Conservation (phyloP, 345 rosid genomes). For the Excoecaria agallocha region DNA sequence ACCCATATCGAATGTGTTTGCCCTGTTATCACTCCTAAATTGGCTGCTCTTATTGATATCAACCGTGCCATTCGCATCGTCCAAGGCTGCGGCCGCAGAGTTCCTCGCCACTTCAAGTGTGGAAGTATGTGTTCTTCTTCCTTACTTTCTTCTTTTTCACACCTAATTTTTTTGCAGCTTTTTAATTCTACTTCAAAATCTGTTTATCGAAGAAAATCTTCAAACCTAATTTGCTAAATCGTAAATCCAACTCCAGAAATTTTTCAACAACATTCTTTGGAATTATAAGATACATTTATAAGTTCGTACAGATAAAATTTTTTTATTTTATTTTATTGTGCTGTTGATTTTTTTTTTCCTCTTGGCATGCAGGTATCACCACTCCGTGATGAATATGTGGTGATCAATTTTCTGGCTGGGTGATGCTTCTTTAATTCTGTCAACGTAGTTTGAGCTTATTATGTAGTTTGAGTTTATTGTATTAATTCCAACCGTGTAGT, state of each 20-base stretch:
- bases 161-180: no score
- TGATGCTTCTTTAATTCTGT: neutral
- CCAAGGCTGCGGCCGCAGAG: conserved; percentile 40
- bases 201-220: no score
- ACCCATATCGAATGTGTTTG: conserved; percentile 35
- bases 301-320: no score
- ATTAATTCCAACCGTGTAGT: no score
- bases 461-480: no score
- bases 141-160: neutral
- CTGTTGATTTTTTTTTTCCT: neutral
- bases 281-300: no score
- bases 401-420: neutral
- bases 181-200: no score
- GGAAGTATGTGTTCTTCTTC: conserved; percentile 33
- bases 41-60: conserved; percentile 33
- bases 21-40: conserved; percentile 24
- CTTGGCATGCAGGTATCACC: conserved; percentile 26
- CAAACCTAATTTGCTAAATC: no score
- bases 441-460: neutral
- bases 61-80: conserved; percentile 37
- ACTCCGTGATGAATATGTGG: conserved; percentile 26
- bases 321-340: neutral
- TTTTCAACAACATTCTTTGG: no score
- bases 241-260: no score
- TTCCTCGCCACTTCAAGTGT: conserved; percentile 44